Base-by-base conservation (phyloP, 805 yeast genomes). In the Cyberlindnera euphorbiae region DNA sequence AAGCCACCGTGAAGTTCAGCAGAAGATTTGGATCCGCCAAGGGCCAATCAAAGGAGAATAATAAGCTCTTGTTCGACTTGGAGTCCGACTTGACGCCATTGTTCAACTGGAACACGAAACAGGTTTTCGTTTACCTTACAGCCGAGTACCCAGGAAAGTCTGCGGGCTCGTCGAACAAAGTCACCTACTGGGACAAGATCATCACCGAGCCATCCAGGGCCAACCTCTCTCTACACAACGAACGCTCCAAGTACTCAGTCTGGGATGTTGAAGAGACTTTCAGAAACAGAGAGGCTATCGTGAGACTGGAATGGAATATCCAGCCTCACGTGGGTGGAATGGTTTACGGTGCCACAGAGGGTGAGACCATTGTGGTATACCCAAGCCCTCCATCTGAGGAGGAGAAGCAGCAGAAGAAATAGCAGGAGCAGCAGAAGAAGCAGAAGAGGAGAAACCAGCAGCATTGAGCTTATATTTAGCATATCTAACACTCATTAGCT, bases 81-180 rank as follows among this genome's bases (percentile, higher is more conserved):
- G 76, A 75, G 6, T 67, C 75, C 1, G 96, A 90, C 59, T 67
- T 90, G 43, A 56, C 84, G 2, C 79, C 86, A 2, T 68, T 93
- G 35, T 89, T 89, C 72, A 88, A 83, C 60, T 90, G 97, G 96
- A 93, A 90, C 62, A 93, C 98, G 10, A 90, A 90, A 56, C 97
- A 90, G 60, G 78, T 90, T n/a, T 90, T 93, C 53, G 84, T 82
- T 5, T 93, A 90, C 53, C 67, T 93, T 44, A 84, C 94, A 3
- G 95, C 94, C 2, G 90, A 86, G 53, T 89, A 89, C 45, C 52
- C 68, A 28, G 69, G 66, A 1, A 53, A 53, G 33, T 17, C 57
- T 28, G 59, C 60, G 38, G 52, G 39, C 2, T 60, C 73, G n/a
- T 55, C 59, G 3, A 82, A 80, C 59, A 77, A 79, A 45, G 84